phyloP scores from a whole-genome alignment of 106 monocot species.

The Narthecium ossifragum region DNA sequence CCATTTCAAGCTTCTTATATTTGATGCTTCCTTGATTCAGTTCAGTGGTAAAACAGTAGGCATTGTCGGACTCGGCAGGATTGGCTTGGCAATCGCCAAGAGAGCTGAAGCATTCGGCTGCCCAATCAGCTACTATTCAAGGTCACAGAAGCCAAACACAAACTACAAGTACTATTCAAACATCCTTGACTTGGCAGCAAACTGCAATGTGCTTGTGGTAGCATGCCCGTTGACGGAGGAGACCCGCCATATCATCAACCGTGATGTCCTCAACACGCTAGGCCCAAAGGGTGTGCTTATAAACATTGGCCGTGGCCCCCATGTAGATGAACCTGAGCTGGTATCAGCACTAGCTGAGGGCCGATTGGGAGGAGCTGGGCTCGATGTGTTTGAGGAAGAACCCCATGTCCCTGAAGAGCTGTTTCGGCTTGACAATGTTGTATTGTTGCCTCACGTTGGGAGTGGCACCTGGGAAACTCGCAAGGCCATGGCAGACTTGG shows the following conservation, averaged over 20 bases:
- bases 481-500: constrained; percentile 60
- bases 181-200: constrained; percentile 33
- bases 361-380: constrained; percentile 57
- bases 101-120: constrained; percentile 76
- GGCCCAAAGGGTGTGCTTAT: constrained; percentile 51
- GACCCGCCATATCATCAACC: constrained; percentile 47
- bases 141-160: constrained; percentile 48
- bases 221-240: constrained; percentile 45
- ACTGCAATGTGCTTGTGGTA: constrained; percentile 48
- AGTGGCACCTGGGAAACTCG: constrained; percentile 46
- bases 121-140: constrained; percentile 65
- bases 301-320: constrained; percentile 53
- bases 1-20: not conserved
- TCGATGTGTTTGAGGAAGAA: constrained; percentile 67
- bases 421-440: constrained; percentile 55
- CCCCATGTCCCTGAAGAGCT: constrained; percentile 49
- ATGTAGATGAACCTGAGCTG: constrained; percentile 64
- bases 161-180: constrained; percentile 39
- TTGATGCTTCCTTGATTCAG: constrained; percentile 31
- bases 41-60: constrained; percentile 80
- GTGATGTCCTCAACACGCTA: constrained; percentile 43
- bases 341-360: constrained; percentile 49
- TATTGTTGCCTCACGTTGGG: constrained; percentile 63
- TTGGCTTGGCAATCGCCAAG: constrained; percentile 72
- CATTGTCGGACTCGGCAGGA: constrained; percentile 74